Evolutionary conservation across 768 basidiomycete genomes (phyloP), one percentile per base, ranked within the genome.

Genomic region (Panaeolus papilionaceus): DNA sequence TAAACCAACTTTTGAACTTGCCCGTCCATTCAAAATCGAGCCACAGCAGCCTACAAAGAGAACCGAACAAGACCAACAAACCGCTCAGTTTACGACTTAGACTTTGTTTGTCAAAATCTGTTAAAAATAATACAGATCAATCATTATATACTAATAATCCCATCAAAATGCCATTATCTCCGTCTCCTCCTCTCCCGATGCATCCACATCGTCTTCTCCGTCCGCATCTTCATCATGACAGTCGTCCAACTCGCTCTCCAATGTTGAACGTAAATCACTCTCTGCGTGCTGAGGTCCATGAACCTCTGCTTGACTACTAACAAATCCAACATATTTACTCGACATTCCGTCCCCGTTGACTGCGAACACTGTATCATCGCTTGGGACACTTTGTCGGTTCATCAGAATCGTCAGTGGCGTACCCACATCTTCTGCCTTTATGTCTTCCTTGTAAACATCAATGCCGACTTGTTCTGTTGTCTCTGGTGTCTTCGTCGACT

Each of bases 301-400:
- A 33, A 73, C 71, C 4, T 72, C 71, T 7, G 69, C 74, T 5
- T 58, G 61, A 40, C 62, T 64, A 33, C 20, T 63, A 49, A 39
- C 7, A 65, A 37, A 38, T 63, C 66, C 54, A 58, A 18, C 58
- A 62, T 62, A 63, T 26, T 45, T 54, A 51, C 51, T 49, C 20
- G 47, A 23, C 47, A 49, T 49, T 16, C 7, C 64, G 16, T 62
- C 40, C 42, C 84, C 81, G 12, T 73, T 69, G 16, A 78, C 54
- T 26, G 14, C 81, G 58, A 81, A 80, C 47, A 88, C 79, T 9
- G 86, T 89, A 64, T 86, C 86, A 68, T 90, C 90, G 71, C 85
- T 88, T 38, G 86, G 85, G 66, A 82, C 79, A 69, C 88, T 89
- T 72, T 85, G 86, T 67, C 81, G 80, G 70, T 85, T 86, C 62